Evolutionary conservation across 2,329 filamentous ascomycete species (phyloP).

Genomic region (Stromatinia cepivora): DNA sequence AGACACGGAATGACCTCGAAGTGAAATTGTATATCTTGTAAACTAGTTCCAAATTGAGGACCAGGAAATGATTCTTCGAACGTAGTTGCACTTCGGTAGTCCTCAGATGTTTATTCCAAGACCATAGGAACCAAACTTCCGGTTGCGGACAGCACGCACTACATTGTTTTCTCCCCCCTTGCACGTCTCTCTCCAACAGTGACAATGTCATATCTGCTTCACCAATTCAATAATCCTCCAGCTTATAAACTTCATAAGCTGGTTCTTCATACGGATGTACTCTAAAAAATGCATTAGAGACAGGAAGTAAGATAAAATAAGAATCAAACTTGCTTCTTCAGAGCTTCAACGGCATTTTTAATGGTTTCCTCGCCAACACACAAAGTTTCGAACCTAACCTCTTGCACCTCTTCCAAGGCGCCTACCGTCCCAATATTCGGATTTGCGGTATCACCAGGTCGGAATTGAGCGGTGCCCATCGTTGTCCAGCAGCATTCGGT

Average conservation of each 20-base stretch:
- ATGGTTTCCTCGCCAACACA: slow-evolving; percentile 59
- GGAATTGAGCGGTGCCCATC: slow-evolving; percentile 64
- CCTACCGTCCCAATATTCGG: slow-evolving; percentile 62
- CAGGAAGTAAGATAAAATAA: slow-evolving; percentile 13
- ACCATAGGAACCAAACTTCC: neutral
- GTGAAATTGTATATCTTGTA: no score
- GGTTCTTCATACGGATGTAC: slow-evolving; percentile 54
- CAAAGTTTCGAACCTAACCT: slow-evolving; percentile 62
- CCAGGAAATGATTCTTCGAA: neutral
- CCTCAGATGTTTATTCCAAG: neutral
- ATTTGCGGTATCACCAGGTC: slow-evolving; percentile 59
- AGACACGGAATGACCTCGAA: neutral
- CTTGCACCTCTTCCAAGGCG: slow-evolving; percentile 57
- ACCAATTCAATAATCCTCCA: slow-evolving; percentile 45
- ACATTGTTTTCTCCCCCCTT: neutral
- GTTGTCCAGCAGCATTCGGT: slow-evolving; percentile 55
- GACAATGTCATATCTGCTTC: neutral
- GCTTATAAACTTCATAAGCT: slow-evolving; percentile 50
- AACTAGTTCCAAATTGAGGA: neutral
- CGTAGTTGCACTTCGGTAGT: neutral
- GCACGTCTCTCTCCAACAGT: neutral
- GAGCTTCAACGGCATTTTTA: slow-evolving; percentile 57
- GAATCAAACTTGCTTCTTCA: slow-evolving; percentile 58
- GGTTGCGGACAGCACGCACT: neutral
- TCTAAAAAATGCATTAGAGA: slow-evolving; percentile 30